A percentile compares a stretch with the other conserved stretches of the same genome.
Evolutionary conservation across 129 eudicot species (phyloP).

Genomic region (Flaveria sonorensis): DNA sequence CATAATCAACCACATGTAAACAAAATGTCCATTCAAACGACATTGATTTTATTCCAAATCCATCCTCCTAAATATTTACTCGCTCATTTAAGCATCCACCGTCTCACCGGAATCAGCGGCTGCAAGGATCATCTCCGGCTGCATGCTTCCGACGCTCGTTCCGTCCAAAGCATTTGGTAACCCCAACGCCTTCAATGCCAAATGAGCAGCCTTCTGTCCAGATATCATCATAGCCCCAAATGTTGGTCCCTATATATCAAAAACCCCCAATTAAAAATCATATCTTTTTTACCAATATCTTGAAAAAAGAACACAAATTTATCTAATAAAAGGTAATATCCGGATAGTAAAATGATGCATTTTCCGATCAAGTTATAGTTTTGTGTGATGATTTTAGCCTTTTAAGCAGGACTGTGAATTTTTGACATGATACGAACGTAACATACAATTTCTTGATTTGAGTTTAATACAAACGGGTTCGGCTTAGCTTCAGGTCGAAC

Average conservation of each 20-base stretch:
- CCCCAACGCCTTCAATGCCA: slow-evolving; percentile 79
- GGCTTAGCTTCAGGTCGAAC: no score
- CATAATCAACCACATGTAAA: slow-evolving; percentile 1
- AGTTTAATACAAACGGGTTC: no score
- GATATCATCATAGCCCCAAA: slow-evolving; percentile 98
- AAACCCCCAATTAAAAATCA: not conserved
- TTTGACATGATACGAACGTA: no score
- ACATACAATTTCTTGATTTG: no score
- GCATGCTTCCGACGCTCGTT: slow-evolving; percentile 32
- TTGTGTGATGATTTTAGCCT: no score
- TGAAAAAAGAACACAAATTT: not conserved
- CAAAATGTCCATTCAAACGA: slow-evolving; percentile 14
- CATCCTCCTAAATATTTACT: slow-evolving; percentile 25
- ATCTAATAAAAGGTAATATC: no score
- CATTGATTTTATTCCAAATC: slow-evolving; percentile 32
- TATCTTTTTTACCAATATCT: no score
- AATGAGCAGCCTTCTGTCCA: slow-evolving; percentile 87
- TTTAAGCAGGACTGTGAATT: no score
- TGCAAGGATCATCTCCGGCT: slow-evolving; percentile 67
- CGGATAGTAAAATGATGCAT: no score
- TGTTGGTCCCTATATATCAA: slow-evolving; percentile 67
- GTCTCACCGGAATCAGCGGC: slow-evolving; percentile 55
- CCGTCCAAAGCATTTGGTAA: slow-evolving; percentile 76
- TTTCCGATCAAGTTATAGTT: no score
- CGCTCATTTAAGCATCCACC: slow-evolving; percentile 53